phyloP scores from a whole-genome alignment of 2,329 filamentous ascomycete genomes.

The Cladophialophora bantiana region DNA sequence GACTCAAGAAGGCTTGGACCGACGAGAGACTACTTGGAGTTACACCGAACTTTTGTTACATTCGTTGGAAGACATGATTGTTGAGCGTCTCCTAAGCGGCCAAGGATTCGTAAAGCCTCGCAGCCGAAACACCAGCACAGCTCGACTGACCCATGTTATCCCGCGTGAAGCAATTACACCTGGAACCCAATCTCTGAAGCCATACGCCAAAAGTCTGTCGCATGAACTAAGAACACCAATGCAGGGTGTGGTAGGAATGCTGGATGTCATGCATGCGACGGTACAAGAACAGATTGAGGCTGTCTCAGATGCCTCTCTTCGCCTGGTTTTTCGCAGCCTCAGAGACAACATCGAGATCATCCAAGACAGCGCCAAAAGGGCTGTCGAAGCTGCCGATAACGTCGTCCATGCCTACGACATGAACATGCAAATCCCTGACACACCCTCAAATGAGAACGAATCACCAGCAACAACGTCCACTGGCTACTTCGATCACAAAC shows the following conservation, averaged over 20 bases:
- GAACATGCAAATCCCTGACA: slow-evolving; percentile 76
- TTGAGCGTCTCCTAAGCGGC: slow-evolving; percentile 64
- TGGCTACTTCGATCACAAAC: slow-evolving; percentile 45
- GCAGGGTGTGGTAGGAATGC: slow-evolving; percentile 78
- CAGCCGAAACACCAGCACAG: slow-evolving; percentile 37
- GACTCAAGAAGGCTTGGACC: slow-evolving; percentile 66
- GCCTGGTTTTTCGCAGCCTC: slow-evolving; percentile 66
- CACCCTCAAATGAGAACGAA: slow-evolving; percentile 56
- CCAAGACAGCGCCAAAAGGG: slow-evolving; percentile 74
- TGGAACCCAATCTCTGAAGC: slow-evolving; percentile 69
- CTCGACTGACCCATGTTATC: slow-evolving; percentile 52
- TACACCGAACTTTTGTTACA: slow-evolving; percentile 73
- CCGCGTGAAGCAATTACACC: slow-evolving; percentile 63
- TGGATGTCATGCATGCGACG: slow-evolving; percentile 77
- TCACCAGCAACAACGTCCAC: slow-evolving; percentile 43
- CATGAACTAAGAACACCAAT: slow-evolving; percentile 76
- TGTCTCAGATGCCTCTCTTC: slow-evolving; percentile 58
- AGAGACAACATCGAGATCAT: slow-evolving; percentile 74
- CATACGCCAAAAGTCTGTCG: slow-evolving; percentile 74
- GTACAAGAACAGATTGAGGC: slow-evolving; percentile 70
- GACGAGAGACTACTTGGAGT: slow-evolving; percentile 66
- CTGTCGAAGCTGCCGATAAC: slow-evolving; percentile 76
- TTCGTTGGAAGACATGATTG: slow-evolving; percentile 71
- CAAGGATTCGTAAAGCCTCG: slow-evolving; percentile 52
- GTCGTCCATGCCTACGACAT: slow-evolving; percentile 78